Conservation (phyloP, 2,329 filamentous ascomycete species). For the Hymenoscyphus linearis region DNA sequence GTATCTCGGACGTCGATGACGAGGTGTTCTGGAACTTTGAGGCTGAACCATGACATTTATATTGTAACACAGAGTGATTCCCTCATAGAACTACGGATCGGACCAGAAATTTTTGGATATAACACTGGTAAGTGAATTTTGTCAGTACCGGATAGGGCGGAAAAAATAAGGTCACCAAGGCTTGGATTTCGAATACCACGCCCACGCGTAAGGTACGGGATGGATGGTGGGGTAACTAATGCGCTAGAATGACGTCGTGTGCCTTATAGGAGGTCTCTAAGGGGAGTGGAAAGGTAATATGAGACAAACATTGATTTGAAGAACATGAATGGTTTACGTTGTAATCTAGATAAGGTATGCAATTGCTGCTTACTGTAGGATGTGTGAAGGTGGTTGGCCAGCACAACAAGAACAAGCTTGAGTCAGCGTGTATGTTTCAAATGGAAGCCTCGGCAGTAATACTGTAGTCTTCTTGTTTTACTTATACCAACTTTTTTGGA, state of each 20-base stretch:
- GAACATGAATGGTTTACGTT: no score
- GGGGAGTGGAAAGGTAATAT: background rate
- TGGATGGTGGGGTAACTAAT: background rate
- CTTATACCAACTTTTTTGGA: no score
- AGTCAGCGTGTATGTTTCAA: no score
- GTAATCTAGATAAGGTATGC: no score
- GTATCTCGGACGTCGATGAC: slow-evolving; percentile 47
- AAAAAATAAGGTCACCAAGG: background rate
- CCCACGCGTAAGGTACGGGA: background rate
- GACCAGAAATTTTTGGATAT: background rate
- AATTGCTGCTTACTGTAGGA: no score
- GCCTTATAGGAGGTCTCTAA: background rate
- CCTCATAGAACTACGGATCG: background rate
- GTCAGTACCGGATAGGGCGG: background rate
- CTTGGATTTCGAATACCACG: no score
- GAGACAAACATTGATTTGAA: no score
- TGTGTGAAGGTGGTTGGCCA: no score
- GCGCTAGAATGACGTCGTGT: background rate
- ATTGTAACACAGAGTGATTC: background rate
- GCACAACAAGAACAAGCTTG: no score
- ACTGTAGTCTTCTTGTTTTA: no score
- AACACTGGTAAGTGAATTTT: background rate
- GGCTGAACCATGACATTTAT: background rate
- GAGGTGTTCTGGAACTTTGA: background rate
- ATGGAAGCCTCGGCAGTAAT: no score